Evolutionary conservation across 306 rosid genomes (phyloP).

Genomic region (Vigna angularis): DNA sequence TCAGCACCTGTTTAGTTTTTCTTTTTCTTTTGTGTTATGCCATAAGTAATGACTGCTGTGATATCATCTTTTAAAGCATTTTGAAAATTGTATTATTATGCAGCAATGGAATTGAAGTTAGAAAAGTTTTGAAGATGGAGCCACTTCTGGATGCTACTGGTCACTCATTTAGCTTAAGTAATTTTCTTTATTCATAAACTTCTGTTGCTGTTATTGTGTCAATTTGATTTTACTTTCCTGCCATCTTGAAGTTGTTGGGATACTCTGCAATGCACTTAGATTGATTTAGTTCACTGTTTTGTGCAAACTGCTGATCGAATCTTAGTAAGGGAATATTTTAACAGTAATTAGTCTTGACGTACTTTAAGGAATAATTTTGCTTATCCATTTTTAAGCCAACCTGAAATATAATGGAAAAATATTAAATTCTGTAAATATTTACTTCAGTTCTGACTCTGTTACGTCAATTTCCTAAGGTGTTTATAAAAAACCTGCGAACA

Average conservation of each 20-base stretch:
- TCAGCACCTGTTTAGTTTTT: background rate
- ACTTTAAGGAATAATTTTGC: conserved; percentile 26
- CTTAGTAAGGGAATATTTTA: background rate
- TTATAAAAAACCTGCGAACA: conserved; percentile 69
- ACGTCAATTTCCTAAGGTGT: conserved; percentile 68
- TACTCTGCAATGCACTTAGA: background rate
- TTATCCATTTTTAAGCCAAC: conserved; percentile 9
- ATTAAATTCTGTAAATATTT: conserved; percentile 1
- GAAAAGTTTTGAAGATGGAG: conserved; percentile 88
- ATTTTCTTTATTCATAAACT: conserved; percentile 49
- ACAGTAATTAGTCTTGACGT: conserved; percentile 5
- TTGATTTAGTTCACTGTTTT: conserved; percentile 6
- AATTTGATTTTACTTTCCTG: conserved; percentile 12
- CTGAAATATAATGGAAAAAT: conserved; percentile 3
- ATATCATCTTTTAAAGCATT: conserved; percentile 22
- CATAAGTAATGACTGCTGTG: background rate
- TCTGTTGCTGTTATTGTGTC: conserved; percentile 2
- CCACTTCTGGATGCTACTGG: conserved; percentile 92
- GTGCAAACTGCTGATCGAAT: conserved; percentile 8
- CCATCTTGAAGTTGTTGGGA: conserved; percentile 14
- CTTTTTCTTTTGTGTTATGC: background rate
- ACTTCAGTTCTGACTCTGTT: conserved; percentile 34
- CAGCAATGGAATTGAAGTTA: conserved; percentile 79
- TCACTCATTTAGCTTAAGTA: conserved; percentile 84
- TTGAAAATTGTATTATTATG: conserved; percentile 44